Evolutionary conservation across 768 basidiomycete species (phyloP).

Genomic region (Leccinum longicurvipes): DNA sequence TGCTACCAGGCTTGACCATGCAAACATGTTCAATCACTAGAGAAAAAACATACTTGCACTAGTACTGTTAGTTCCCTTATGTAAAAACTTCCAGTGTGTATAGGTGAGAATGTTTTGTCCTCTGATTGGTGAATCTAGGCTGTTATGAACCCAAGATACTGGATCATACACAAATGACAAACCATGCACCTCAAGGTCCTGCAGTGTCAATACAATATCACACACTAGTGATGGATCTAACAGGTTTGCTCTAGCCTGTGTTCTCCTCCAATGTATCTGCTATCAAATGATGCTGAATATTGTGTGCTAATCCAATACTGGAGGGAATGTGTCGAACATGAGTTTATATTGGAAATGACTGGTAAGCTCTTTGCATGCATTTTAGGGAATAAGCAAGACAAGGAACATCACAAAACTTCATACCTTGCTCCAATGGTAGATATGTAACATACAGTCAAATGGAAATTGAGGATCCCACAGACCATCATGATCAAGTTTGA

Average conservation of each 20-base stretch:
- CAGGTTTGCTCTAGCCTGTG: background rate
- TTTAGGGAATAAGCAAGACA: background rate
- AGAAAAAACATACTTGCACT: background rate
- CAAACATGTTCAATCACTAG: background rate
- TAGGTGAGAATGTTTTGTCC: background rate
- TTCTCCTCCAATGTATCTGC: background rate
- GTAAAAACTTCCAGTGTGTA: too few species aligned
- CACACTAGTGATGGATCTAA: background rate
- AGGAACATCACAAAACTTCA: background rate
- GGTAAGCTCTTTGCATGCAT: background rate
- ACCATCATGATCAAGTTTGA: background rate
- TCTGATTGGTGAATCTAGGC: background rate
- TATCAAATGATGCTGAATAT: background rate
- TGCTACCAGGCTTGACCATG: background rate
- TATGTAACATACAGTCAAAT: background rate
- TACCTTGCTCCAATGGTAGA: background rate
- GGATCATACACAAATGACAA: background rate
- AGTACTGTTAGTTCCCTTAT: background rate
- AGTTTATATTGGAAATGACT: background rate
- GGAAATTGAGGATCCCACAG: background rate
- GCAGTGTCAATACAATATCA: background rate
- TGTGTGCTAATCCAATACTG: background rate
- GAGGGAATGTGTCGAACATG: background rate
- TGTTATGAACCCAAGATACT: background rate
- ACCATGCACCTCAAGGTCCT: background rate